Base-by-base conservation (phyloP, 192 early-diverging fungal species). In the Funneliformis mosseae region DNA sequence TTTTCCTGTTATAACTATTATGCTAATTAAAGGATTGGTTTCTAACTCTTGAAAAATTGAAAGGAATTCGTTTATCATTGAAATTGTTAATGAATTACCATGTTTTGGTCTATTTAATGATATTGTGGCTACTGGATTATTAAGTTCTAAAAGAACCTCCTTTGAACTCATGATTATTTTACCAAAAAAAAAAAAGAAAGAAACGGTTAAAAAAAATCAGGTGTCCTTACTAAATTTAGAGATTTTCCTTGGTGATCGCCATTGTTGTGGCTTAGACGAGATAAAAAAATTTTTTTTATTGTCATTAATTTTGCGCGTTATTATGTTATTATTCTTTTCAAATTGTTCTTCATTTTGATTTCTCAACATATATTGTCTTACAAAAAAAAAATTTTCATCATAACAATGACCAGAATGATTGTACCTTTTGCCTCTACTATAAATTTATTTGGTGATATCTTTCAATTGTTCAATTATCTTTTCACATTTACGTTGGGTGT, bases 1-100 rank as follows among this genome's bases (percentile, higher is more conserved):
- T 39, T 85, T 82, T 6, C 89, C 91, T 5, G 91, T 90, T 61
- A 92, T 76, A 23, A 92, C 79, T 39, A 92, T 80, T 23, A 91
- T 84, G 42, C 90, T 85, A 14, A 91, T 82, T 5, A 77, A 42
- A 21, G 82, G 78, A 80, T 92, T 88, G 4, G 67, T 71, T 46
- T 83, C 88, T 11, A 89, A 82, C 16, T 79, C 60, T 21, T 84
- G 82, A n/a, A 92, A 73, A 18, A 83, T 76, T 1, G 62, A 64
- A 27, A 89, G 48, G 25, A 92, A 82, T 60, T 75, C 69, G 28
- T 78, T 63, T 43, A 82, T 85, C 88, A 92, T 86, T n/a, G 80
- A 42, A 25, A 72, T 61, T 27, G 85, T 88, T 12, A 92, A 77
- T 6, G 91, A 83, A 72, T 91, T 92, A 11, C 90, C 91, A 42